Base-by-base conservation (phyloP, 129 eudicot genomes). In the Smallanthus sonchifolius region DNA sequence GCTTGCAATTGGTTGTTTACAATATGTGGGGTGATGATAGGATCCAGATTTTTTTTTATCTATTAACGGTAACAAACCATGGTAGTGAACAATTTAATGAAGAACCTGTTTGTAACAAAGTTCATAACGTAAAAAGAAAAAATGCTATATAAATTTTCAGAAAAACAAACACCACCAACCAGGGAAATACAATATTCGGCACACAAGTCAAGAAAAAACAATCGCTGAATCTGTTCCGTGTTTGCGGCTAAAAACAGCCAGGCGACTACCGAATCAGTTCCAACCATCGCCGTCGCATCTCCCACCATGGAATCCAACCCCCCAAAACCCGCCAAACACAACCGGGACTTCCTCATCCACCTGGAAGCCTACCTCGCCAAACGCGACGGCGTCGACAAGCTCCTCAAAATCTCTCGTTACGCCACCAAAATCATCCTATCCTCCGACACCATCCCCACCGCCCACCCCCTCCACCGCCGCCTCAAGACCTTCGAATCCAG, bases 331-430 rank as follows among this genome's bases (percentile, higher is more conserved):
- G 17, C 45, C 59, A 54, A 44, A 11, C 37, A 73, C 28, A 34
- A 78, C 47, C 77, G 79, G 32, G 97, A 94, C 79, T 90, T 94
- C 57, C 73, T 94, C 2, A 44, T 37, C 78, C 97, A 90, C 82
- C 87, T 94, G 38, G 97, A 94, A 86, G 43, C 86, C 28, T 90
- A 94, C 83, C 83, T 94, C 42, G 83, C 96, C 69, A 94, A 88
- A 67, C 91, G 98, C 32, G 98, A 94, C 77, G 97, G 98, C 40
- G 91, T 94, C 47, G 98, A 94, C 77, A 94, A 94, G 37, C 91
- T 94, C 70, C 84, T 94, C 51, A 90, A 90, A 64, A 90, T 90
- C 87, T 81, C 97, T 4, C 86, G 98, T 30, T 94, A 94, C 92
- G 97, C 98, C 75, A 42, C 98, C 78, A 90, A 94, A 64, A 82